phyloP scores from a whole-genome alignment of 352 stramenopile species.

The Phytopythium sindhum region DNA sequence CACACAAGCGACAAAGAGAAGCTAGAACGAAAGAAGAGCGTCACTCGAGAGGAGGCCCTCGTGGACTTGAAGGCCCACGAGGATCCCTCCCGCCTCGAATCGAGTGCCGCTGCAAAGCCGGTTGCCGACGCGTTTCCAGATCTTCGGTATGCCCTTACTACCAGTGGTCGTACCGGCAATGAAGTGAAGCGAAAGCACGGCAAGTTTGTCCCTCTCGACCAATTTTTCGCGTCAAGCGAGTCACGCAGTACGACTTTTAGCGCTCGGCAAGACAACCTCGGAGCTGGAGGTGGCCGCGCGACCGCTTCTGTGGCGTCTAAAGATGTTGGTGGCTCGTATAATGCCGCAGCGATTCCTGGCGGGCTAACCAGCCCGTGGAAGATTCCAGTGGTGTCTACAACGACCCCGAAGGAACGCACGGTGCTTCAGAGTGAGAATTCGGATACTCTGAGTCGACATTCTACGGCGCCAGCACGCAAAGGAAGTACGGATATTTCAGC shows the following conservation, averaged over 20 bases:
- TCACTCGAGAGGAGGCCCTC: neutral
- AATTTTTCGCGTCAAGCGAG: conserved; percentile 30
- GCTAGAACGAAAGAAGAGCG: neutral
- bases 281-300: neutral
- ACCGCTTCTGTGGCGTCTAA: neutral
- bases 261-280: neutral
- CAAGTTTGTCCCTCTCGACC: conserved; percentile 60
- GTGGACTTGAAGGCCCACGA: neutral
- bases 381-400: neutral
- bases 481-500: conserved; percentile 18
- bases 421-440: neutral
- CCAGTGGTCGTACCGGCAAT: neutral
- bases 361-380: conserved; percentile 5
- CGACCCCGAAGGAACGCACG: neutral
- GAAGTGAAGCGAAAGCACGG: conserved; percentile 25
- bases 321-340: neutral
- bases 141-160: neutral
- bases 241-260: neutral
- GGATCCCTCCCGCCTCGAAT: neutral
- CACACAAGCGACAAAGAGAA: neutral
- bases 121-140: neutral
- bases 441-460: neutral
- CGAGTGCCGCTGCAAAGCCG: neutral
- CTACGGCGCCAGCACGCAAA: conserved; percentile 24
- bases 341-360: neutral